Evolutionary conservation across 495 filamentous ascomycete species (phyloP), one percentile per base, ranked within the genome.

Genomic region (Amorphotheca resinae): DNA sequence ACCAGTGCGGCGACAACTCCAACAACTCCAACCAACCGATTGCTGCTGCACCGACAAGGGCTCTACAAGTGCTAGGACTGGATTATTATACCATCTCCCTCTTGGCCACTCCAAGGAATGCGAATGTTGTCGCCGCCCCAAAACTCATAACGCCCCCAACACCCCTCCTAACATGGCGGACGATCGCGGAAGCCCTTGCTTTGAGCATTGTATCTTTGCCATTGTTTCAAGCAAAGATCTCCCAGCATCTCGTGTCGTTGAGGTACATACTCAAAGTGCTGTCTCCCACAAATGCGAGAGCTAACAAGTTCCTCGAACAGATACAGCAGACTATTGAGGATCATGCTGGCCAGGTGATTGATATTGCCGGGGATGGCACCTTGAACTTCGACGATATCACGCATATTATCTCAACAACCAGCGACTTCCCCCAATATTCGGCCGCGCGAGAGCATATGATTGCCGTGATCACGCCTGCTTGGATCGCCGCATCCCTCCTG

Each of bases 361-460:
- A 72, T 26, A 57, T 64, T 1, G 65, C 42, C 56, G 66, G 50
- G 34, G 52, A 65, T 39, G 60, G 60, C 31, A 62, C 50, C 25
- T 67, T 79, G 6, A 66, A 71, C n/a, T 55, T 84, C 3, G 52
- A 62, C 28, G 56, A 74, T 38, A 70, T 80, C 42, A 93, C 82
- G 9, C 87, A 95, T 56, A 80, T 99, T 50, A 73, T 99, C 49
- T 79, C 87, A 32, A 71, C 71, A 34, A 86, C 83, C 2, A 79
- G 84, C 52, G 86, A 96, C 59, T 99, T 99, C 51, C 80, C 82
- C 6, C 73, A 84, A 38, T 96, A 91, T 53, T 59, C 72, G 30
- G 70, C 73, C 31, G 76, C 85, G 2, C 68, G 74, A 47, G 74
- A 81, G 37, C 63, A 73, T 33, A 77, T 93, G 65, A 81, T 86